Evolutionary conservation across 371 early-diverging fungal species (phyloP).

Genomic region (Syncephalastrum monosporum): DNA sequence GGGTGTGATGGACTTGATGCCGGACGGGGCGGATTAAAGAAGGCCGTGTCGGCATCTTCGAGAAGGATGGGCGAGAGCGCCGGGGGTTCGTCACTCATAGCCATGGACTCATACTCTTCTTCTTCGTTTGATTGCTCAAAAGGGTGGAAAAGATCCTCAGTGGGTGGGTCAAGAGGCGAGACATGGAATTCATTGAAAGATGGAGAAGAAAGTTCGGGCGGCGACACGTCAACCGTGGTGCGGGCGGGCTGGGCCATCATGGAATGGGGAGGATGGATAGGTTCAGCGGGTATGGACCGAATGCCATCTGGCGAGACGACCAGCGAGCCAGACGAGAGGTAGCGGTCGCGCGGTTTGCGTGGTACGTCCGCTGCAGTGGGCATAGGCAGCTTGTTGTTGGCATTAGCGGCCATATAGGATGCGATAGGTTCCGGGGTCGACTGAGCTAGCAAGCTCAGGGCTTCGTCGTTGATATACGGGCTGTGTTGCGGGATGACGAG

Average conservation of each 20-base stretch:
- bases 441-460: slow-evolving; percentile 39
- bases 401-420: slow-evolving; percentile 40
- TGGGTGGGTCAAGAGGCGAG: slow-evolving; percentile 7
- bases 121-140: slow-evolving; percentile 10
- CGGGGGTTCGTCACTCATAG: slow-evolving; percentile 7
- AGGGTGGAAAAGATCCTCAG: slow-evolving; percentile 25
- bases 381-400: slow-evolving; percentile 34
- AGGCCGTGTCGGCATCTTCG: no score
- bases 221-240: neutral
- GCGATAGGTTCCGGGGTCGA: slow-evolving; percentile 40
- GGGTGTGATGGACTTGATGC: neutral
- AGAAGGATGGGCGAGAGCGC: no score
- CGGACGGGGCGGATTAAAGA: no score
- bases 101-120: slow-evolving; percentile 12
- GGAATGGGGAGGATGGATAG: neutral
- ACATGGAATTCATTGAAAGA: slow-evolving; percentile 3
- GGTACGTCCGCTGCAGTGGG: slow-evolving; percentile 17
- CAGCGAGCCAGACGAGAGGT: slow-evolving; percentile 30
- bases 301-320: slow-evolving; percentile 37
- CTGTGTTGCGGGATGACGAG: slow-evolving; percentile 46
- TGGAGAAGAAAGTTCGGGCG: slow-evolving; percentile 7
- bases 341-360: slow-evolving; percentile 25
- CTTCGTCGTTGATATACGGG: slow-evolving; percentile 43
- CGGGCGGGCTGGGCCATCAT: no score
- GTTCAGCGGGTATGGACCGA: slow-evolving; percentile 4